phyloP scores from a whole-genome alignment of 2,329 filamentous ascomycete genomes.

The Neofusicoccum cordaticola region DNA sequence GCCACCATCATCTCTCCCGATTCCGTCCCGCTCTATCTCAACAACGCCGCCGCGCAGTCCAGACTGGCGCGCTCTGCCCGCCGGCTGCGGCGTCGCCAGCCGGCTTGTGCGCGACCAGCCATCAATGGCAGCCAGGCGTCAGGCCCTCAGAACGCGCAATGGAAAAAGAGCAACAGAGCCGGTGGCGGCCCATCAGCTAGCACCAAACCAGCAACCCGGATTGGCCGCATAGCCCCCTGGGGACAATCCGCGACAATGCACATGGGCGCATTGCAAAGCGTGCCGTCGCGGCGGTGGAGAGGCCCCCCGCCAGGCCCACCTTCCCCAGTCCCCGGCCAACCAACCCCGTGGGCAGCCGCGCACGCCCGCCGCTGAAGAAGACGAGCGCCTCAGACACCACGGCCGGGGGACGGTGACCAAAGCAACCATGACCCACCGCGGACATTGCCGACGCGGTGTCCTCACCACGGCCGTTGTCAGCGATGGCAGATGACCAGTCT shows the following conservation, averaged over 20 bases:
- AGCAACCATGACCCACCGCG: neutral
- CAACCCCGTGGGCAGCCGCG: neutral
- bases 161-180: neutral
- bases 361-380: neutral
- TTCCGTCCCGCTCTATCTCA: neutral
- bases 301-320: neutral
- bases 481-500: neutral
- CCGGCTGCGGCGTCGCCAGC: neutral
- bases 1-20: neutral
- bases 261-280: too few relatives aligned
- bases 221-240: conserved; percentile 1
- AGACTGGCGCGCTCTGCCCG: neutral
- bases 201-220: conserved; percentile 11
- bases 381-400: neutral
- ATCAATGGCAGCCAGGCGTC: neutral
- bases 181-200: neutral
- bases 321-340: neutral
- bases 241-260: neutral
- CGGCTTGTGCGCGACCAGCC: neutral
- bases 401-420: neutral
- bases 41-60: neutral
- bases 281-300: neutral
- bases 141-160: neutral
- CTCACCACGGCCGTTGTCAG: neutral
- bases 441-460: conserved; percentile 2